Evolutionary conservation across 495 filamentous ascomycete genomes (phyloP), one percentile per base, ranked within the genome.

Genomic region (Sporormia fimetaria): DNA sequence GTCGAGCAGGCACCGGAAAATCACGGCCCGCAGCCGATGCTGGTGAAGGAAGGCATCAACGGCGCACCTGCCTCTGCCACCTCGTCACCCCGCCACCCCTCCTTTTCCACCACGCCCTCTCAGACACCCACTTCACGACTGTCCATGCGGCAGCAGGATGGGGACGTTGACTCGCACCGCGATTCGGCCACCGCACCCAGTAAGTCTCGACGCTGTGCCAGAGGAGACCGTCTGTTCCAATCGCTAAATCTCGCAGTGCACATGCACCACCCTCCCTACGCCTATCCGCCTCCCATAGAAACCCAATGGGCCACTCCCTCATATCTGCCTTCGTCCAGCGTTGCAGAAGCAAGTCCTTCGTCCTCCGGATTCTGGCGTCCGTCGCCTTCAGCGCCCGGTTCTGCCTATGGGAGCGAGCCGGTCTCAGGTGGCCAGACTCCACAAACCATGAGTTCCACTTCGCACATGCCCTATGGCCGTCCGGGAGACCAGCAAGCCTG

Each of bases 1-100:
- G 87, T 95, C 20, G 87, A 94, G 41, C 84, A 88, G 61, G 79
- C 79, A 15, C 75, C 74, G 52, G 40, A 51, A 29, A 46, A 50
- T 18, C 44, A 40, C 11, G 42, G 40, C 2, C 23, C 56, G 7
- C 49, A 56, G 16, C 21, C 48, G 3, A 36, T 49, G 10, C 27
- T 32, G 8, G 36, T 44, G 15, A 38, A 40, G 16, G 42, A 56
- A 8, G 26, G 22, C 4, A 40, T 30, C 8, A 43, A 47, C 8
- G 46, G 33, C 21, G 42, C 50, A 12, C 52, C 55, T 6, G 47
- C 48, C 3, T 57, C 54, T 10, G 52, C 57, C 16, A 40, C 50
- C 5, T 57, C 59, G 0, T 56, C 57, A 9, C 44, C 57, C 21
- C 44, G 32, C 21, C 42, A 49, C 20, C 37, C 47, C 10, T 4